A percentile compares a stretch with the other conserved stretches of the same genome.
phyloP scores from a whole-genome alignment of 805 yeast genomes.

The Novakomyces olei region DNA sequence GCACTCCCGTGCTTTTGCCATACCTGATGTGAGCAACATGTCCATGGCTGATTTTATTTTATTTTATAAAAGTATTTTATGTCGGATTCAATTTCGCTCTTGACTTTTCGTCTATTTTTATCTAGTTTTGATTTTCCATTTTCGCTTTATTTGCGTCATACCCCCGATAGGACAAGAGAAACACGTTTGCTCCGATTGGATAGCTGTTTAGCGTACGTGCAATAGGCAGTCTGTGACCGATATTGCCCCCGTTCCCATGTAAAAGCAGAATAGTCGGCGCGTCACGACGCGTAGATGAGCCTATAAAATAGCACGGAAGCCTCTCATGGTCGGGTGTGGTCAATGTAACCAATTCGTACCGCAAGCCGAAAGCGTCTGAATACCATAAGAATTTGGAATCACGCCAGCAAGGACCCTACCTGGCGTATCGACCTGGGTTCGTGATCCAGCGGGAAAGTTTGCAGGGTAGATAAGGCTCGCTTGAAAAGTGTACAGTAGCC shows the following conservation, averaged over 20 bases:
- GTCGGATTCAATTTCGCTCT: too few relatives aligned
- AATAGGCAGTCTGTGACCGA: constrained; percentile 72
- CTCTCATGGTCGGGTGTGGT: constrained; percentile 48
- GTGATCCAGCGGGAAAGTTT: constrained; percentile 46
- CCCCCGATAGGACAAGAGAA: constrained; percentile 3
- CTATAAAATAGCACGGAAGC: constrained; percentile 40
- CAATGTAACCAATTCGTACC: constrained; percentile 37
- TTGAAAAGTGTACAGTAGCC: constrained; percentile 35
- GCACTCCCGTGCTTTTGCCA: constrained; percentile 55
- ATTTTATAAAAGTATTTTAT: too few relatives aligned
- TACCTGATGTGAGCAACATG: too few relatives aligned
- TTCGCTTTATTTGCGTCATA: too few relatives aligned
- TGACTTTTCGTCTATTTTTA: too few relatives aligned
- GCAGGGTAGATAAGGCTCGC: constrained; percentile 62
- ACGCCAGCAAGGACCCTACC: too few relatives aligned
- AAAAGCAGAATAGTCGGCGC: constrained; percentile 45
- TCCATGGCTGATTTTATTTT: too few relatives aligned
- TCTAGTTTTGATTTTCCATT: too few relatives aligned
- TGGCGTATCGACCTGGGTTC: constrained; percentile 53
- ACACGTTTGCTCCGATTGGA: constrained; percentile 8
- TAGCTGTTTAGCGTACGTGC: constrained; percentile 42
- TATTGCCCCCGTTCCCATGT: constrained; percentile 90
- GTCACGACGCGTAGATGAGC: constrained; percentile 6
- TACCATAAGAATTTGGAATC: too few relatives aligned
- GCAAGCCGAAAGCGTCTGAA: constrained; percentile 40